phyloP scores from a whole-genome alignment of 495 filamentous ascomycete species.

The Aspergillus sparsus region DNA sequence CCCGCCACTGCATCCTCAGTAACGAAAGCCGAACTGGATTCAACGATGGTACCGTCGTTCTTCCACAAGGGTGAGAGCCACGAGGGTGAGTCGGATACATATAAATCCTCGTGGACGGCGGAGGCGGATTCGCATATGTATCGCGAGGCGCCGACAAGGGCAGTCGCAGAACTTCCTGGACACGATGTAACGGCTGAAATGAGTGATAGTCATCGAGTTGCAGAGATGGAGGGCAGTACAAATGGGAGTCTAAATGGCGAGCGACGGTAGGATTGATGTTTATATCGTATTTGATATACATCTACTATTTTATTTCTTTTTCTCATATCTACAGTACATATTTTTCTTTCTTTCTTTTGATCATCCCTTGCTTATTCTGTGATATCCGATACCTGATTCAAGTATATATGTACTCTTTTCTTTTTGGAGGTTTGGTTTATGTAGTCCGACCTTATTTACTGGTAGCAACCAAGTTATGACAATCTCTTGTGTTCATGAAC shows the following conservation, averaged over 20 bases:
- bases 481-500: no score
- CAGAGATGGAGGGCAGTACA: slow-evolving; percentile 6
- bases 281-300: background rate
- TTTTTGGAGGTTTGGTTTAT: no score
- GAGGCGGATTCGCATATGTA: background rate
- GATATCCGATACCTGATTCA: background rate
- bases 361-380: background rate
- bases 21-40: background rate
- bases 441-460: no score
- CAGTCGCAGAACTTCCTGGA: slow-evolving; percentile 8
- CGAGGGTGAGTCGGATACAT: background rate
- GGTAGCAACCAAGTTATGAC: no score
- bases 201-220: slow-evolving; percentile 12
- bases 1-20: background rate
- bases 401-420: no score
- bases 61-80: background rate
- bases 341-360: background rate
- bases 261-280: no score
- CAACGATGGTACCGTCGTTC: background rate
- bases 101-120: background rate
- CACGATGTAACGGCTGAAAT: slow-evolving; percentile 3
- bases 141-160: background rate
- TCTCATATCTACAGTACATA: background rate
- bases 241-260: background rate
- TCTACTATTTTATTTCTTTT: background rate